phyloP scores from a whole-genome alignment of 1,284 basidiomycete species.

The Ustilago sp. region DNA sequence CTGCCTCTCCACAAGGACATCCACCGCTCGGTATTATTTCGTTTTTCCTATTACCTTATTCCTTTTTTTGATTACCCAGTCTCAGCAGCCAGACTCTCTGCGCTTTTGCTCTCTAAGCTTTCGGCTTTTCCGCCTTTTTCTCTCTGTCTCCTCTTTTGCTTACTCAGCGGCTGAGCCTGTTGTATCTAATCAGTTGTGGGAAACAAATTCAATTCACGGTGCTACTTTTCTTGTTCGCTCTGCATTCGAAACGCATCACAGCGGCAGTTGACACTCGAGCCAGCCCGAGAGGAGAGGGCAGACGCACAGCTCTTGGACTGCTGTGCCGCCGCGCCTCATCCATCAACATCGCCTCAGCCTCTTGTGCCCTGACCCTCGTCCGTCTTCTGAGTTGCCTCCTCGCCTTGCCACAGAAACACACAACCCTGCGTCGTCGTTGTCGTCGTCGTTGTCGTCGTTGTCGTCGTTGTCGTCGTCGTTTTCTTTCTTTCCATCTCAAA shows the following conservation, averaged over 20 bases:
- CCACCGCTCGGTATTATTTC: constrained; percentile 10
- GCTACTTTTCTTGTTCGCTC: neutral
- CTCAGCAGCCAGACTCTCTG: neutral
- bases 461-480: constrained; percentile 6
- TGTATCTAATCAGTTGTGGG: too few relatives aligned
- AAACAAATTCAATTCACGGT: neutral
- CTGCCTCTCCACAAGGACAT: neutral
- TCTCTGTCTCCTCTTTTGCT: neutral
- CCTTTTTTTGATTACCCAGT: neutral
- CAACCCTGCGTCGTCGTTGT: constrained; percentile 1
- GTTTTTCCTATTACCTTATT: neutral
- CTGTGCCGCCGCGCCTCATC: neutral
- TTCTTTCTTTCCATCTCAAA: constrained; percentile 2
- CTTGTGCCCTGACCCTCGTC: neutral
- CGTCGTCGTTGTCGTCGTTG: neutral
- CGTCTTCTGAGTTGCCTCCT: neutral
- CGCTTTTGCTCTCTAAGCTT: neutral
- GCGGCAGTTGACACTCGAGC: neutral
- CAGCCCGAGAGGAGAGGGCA: neutral
- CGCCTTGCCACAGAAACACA: constrained; percentile 6
- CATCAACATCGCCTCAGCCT: neutral
- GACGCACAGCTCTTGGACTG: constrained; percentile 2
- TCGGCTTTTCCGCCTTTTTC: neutral
- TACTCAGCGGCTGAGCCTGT: too few relatives aligned
- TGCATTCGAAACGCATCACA: neutral